A percentile compares a stretch with the other conserved stretches of the same genome.
phyloP scores from a whole-genome alignment of 768 basidiomycete species.

The Suillus discolor region DNA sequence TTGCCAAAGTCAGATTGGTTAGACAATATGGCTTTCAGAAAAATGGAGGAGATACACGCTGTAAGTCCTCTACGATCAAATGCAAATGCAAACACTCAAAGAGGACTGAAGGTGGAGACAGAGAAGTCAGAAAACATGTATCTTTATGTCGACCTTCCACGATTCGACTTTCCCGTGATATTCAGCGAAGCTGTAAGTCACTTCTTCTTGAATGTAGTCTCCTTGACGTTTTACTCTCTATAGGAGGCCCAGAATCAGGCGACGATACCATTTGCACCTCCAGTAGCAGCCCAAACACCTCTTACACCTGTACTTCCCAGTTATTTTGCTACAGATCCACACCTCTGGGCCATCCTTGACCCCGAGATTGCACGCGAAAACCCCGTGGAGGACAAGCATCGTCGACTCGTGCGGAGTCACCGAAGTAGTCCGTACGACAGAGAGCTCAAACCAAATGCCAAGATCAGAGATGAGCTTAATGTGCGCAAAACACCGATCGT shows the following conservation, averaged over 20 bases:
- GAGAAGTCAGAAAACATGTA: slow-evolving; percentile 94
- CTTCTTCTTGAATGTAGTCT: not conserved
- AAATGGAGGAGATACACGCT: slow-evolving; percentile 93
- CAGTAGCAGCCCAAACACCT: slow-evolving; percentile 46
- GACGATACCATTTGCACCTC: slow-evolving; percentile 43
- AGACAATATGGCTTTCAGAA: slow-evolving; percentile 89
- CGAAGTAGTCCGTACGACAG: slow-evolving; percentile 93
- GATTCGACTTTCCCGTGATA: slow-evolving; percentile 97
- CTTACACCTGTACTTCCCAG: slow-evolving; percentile 42
- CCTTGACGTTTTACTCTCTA: not conserved
- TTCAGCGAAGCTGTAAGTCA: slow-evolving; percentile 83
- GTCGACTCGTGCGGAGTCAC: slow-evolving; percentile 91
- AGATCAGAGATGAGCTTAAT: slow-evolving; percentile 89
- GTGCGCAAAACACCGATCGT: slow-evolving; percentile 45
- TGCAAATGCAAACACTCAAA: not conserved
- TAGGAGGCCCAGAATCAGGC: slow-evolving; percentile 46
- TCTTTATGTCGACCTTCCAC: slow-evolving; percentile 92
- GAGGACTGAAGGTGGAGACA: slow-evolving; percentile 70
- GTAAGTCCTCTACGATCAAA: slow-evolving; percentile 44
- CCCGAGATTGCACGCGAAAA: slow-evolving; percentile 92
- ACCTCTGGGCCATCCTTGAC: slow-evolving; percentile 87
- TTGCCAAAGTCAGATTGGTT: slow-evolving; percentile 95
- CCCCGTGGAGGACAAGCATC: slow-evolving; percentile 96
- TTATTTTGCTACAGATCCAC: slow-evolving; percentile 62
- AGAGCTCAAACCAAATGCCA: slow-evolving; percentile 96